A percentile compares a stretch with the other conserved stretches of the same genome.
phyloP scores from a whole-genome alignment of 768 basidiomycete species.

The Pulveroboletus sp. region DNA sequence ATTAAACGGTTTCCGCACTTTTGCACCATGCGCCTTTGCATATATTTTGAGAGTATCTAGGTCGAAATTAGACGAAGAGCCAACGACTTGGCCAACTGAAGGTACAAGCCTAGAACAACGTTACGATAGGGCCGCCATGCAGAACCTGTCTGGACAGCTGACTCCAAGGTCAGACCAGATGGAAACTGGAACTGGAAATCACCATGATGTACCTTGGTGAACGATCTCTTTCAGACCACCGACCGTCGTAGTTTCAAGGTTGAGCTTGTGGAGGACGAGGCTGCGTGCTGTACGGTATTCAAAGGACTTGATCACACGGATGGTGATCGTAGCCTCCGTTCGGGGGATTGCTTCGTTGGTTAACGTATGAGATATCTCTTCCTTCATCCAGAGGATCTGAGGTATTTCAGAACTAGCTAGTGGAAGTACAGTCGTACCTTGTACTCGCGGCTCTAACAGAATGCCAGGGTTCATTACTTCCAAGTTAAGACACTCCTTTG shows the following conservation, averaged over 20 bases:
- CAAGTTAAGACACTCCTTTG: too few species aligned
- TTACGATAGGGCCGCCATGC: slow-evolving; percentile 90
- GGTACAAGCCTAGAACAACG: slow-evolving; percentile 54
- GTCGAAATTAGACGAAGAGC: slow-evolving; percentile 3
- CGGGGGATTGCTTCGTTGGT: slow-evolving; percentile 64
- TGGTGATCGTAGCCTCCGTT: slow-evolving; percentile 78
- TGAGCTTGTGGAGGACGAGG: slow-evolving; percentile 76
- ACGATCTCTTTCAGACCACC: slow-evolving; percentile 70
- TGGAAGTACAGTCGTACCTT: not conserved
- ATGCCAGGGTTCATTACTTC: too few species aligned
- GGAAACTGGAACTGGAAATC: not conserved
- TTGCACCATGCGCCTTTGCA: slow-evolving; percentile 90
- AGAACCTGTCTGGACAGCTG: slow-evolving; percentile 67
- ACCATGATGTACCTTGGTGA: slow-evolving; percentile 48
- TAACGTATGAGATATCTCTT: slow-evolving; percentile 39
- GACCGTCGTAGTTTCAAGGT: slow-evolving; percentile 78
- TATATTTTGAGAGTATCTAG: slow-evolving; percentile 93
- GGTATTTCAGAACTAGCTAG: not conserved
- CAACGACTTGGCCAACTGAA: not conserved
- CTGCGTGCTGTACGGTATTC: slow-evolving; percentile 85
- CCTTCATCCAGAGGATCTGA: slow-evolving; percentile 23
- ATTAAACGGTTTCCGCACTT: slow-evolving; percentile 43
- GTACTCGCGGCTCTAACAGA: too few species aligned
- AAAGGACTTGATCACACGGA: slow-evolving; percentile 94
- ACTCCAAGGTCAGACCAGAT: slow-evolving; percentile 6